Conservation (phyloP, 345 rosid genomes). For the Diplotaxis tenuifolia region DNA sequence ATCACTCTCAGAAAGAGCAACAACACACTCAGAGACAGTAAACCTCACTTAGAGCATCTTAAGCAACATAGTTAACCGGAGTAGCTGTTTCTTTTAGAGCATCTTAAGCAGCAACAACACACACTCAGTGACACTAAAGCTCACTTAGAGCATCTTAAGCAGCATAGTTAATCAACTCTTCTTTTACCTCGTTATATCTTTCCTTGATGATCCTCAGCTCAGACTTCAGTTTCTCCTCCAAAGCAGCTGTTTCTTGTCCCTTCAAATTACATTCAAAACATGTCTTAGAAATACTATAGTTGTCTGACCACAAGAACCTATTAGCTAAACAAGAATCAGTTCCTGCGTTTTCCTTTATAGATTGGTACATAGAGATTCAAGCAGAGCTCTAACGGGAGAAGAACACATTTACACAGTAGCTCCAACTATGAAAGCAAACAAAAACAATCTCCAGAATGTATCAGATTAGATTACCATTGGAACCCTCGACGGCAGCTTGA, state of each 20-base stretch:
- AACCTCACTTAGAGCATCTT: too few relatives aligned
- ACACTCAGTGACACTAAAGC: too few relatives aligned
- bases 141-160: too few relatives aligned
- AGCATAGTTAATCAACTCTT: too few relatives aligned
- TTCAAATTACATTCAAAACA: slow-evolving; percentile 53
- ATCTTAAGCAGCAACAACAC: too few relatives aligned
- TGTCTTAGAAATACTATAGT: slow-evolving; percentile 44
- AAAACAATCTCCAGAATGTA: background rate
- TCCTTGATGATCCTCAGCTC: slow-evolving; percentile 49
- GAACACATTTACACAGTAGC: background rate
- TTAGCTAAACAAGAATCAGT: slow-evolving; percentile 7
- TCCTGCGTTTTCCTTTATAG: background rate
- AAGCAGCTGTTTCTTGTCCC: slow-evolving; percentile 49
- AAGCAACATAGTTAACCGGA: too few relatives aligned
- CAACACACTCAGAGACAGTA: too few relatives aligned
- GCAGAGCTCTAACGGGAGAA: background rate
- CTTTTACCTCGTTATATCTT: too few relatives aligned
- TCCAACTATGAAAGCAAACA: background rate
- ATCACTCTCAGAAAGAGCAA: too few relatives aligned
- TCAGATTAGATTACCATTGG: slow-evolving; percentile 50
- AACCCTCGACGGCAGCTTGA: slow-evolving; percentile 76
- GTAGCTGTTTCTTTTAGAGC: too few relatives aligned
- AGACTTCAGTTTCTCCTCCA: slow-evolving; percentile 44
- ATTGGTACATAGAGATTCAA: background rate
- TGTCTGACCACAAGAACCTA: background rate